Base-by-base conservation (phyloP, 2,329 filamentous ascomycete genomes). In the Penicillium crustosum region DNA sequence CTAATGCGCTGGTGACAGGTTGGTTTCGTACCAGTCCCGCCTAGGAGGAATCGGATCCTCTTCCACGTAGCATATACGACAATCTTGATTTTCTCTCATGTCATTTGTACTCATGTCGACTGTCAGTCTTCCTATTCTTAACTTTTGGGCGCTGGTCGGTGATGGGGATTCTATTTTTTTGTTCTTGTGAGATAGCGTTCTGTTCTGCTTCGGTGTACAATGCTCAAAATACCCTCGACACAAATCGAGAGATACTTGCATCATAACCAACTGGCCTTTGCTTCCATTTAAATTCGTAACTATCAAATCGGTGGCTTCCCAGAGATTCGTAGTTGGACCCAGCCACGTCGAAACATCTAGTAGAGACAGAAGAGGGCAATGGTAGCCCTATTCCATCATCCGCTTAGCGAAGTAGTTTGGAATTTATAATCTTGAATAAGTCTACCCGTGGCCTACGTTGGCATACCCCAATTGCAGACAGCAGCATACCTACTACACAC, bases 221-320 rank as follows among this genome's bases (percentile, higher is more conserved):
- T 72, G 66, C 66, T 73, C 64, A 68, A 65, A 65, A 72, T 72
- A 73, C 70, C 70, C 70, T 70, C 66, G 65, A 66, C 59, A 60
- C 60, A 68, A 67, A 63, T 59, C 55, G 54, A 63, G 58, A 59
- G 60, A 63, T 66, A 55, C 58, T 66, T 67, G 60, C 61, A 65
- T 64, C 60, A 67, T 63, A 54, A 64, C 58, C 21, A 33, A 13
- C 19, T 42, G 36, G 3, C 7, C 19, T 12, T 42, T 25, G 57
- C 56, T 61, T 58, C 21, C 13, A 29, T 19, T 25, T 35, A n/a
- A 35, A 21, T 17, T 45, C 8, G 29, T 35, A 52, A n/a, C 4
- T 27, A 19, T 19, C 15, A 25, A 15, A 38, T 15, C 4, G 15
- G 15, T 13, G n/a, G 35, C 36, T 21, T 41, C 41, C 1, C 10